A percentile compares a stretch with the other conserved stretches of the same genome.
Conservation (phyloP, 2,329 filamentous ascomycete genomes). For the Ascochyta viciae-villosae region DNA sequence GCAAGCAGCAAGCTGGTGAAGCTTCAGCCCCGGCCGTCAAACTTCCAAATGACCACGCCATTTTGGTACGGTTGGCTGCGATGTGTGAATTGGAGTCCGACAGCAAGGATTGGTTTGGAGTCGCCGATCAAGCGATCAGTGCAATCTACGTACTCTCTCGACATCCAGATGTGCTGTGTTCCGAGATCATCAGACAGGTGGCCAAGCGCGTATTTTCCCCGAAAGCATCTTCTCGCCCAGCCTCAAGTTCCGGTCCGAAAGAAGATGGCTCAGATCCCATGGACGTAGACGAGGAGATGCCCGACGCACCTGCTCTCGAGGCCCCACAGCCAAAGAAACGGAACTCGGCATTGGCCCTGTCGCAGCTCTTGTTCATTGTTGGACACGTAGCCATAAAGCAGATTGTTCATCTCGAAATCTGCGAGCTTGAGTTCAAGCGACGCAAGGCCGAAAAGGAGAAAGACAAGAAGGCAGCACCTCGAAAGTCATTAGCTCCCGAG, state of each 20-base stretch:
- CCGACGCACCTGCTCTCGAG: conserved; percentile 28
- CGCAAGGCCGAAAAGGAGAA: conserved; percentile 91
- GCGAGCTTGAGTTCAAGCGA: conserved; percentile 96
- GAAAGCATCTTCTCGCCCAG: conserved; percentile 51
- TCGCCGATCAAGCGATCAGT: conserved; percentile 94
- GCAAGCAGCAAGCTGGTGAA: conserved; percentile 71
- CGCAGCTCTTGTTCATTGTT: conserved; percentile 92
- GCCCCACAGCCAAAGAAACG: conserved; percentile 56
- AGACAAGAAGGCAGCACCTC: conserved; percentile 66
- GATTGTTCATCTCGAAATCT: conserved; percentile 97
- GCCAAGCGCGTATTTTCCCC: conserved; percentile 80
- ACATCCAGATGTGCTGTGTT: conserved; percentile 91
- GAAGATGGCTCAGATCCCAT: conserved; percentile 30
- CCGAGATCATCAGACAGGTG: conserved; percentile 86
- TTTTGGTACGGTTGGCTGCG: conserved; percentile 78
- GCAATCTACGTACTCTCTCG: conserved; percentile 95
- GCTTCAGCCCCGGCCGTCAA: conserved; percentile 67
- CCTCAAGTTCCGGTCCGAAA: conserved; percentile 42
- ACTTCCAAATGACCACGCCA: conserved; percentile 89
- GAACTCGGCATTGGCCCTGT: conserved; percentile 77
- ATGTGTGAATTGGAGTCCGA: conserved; percentile 87
- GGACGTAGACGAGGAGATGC: conserved; percentile 24
- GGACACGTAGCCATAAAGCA: conserved; percentile 98
- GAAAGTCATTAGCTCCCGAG: conserved; percentile 40
- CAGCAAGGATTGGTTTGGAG: conserved; percentile 91